These are phyloP conservation scores for Chlamydomonas incerta DNA, from an alignment of 139 green algal genomes.

Conservation along the genomic window DNA sequence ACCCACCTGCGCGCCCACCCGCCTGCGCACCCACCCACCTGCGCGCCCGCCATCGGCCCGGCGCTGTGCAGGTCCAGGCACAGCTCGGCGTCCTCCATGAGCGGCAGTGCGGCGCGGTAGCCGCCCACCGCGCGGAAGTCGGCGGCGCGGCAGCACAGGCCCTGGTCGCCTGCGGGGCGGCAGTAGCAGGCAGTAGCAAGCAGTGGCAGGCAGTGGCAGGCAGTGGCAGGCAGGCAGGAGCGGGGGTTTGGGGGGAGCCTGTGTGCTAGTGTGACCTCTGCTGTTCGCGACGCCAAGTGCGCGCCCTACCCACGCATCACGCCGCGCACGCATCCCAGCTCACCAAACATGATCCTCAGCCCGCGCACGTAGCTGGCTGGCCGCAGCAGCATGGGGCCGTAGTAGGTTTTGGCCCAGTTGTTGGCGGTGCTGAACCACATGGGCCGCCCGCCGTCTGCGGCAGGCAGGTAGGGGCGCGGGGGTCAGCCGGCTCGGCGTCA, in stretches of 20 bases:
- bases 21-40: no score
- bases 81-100: slow-evolving; percentile 90
- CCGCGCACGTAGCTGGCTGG: slow-evolving; percentile 67
- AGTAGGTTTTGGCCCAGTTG: slow-evolving; percentile 71
- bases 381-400: slow-evolving; percentile 64
- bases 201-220: no score
- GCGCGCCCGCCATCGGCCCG: slow-evolving; percentile 29
- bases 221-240: no score
- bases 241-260: no score
- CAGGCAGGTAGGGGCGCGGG: neutral
- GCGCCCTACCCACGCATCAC: no score
- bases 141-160: slow-evolving; percentile 65
- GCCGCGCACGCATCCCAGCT: neutral
- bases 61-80: slow-evolving; percentile 73
- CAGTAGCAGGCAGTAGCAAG: no score
- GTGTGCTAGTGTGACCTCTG: no score
- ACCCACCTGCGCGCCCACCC: no score
- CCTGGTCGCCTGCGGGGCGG: slow-evolving; percentile 72
- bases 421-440: slow-evolving; percentile 69
- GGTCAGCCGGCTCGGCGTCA: no score
- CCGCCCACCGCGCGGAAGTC: slow-evolving; percentile 72
- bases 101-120: slow-evolving; percentile 66
- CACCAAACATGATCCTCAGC: slow-evolving; percentile 71
- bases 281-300: no score
- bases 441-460: slow-evolving; percentile 25